Percentiles rank a stretch among this genome's conserved stretches.
Conservation (phyloP, 441 rosid species). For the Aquilaria agallochum region DNA sequence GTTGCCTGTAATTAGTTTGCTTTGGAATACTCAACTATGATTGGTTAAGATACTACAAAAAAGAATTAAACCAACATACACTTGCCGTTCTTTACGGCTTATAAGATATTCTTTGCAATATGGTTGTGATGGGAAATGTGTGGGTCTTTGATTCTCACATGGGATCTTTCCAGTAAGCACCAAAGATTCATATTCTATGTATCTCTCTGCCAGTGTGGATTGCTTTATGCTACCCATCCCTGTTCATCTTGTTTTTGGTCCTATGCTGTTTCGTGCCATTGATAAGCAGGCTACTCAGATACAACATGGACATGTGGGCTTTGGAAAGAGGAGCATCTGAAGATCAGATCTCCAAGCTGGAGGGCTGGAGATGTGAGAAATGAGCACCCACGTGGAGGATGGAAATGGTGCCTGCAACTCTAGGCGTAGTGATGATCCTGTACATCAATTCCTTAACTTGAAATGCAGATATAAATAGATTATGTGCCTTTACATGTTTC, state of each 20-base stretch:
- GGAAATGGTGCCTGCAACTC: constrained; percentile 25
- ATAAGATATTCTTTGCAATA: constrained; percentile 43
- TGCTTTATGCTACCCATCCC: constrained; percentile 85
- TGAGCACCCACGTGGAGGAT: constrained; percentile 24
- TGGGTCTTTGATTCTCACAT: constrained; percentile 96
- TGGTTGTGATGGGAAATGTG: constrained; percentile 89
- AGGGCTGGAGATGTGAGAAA: constrained; percentile 70
- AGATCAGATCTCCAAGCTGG: constrained; percentile 73
- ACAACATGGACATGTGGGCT: constrained; percentile 87
- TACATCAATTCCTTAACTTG: constrained; percentile 24
- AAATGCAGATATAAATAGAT: no score
- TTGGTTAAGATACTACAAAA: no score
- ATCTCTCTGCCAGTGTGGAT: constrained; percentile 86
- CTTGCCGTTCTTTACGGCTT: no score
- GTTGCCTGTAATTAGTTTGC: no score
- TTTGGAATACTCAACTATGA: no score
- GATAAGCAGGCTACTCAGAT: constrained; percentile 69
- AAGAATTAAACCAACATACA: no score
- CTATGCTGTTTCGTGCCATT: constrained; percentile 90
- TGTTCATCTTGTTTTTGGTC: constrained; percentile 78
- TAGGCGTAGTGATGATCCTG: constrained; percentile 47
- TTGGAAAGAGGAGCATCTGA: constrained; percentile 82
- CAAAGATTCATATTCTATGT: constrained; percentile 80
- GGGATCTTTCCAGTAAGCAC: constrained; percentile 72
- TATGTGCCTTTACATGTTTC: no score